Base-by-base conservation (phyloP, 768 basidiomycete species). In the Gelatoporia subvermispora region DNA sequence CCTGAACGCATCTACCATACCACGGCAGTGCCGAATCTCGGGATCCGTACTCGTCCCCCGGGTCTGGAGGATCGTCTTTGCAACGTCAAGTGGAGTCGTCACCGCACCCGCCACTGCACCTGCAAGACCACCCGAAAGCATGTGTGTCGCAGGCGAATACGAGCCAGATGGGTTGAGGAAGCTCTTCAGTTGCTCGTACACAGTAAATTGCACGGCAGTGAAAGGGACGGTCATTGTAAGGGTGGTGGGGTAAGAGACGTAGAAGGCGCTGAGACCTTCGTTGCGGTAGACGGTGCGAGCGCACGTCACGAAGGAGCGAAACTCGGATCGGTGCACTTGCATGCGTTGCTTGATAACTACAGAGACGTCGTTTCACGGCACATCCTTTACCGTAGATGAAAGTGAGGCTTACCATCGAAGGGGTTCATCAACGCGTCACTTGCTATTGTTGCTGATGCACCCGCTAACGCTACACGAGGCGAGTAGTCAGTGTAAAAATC, bases 341-440 rank as follows among this genome's bases (percentile, higher is more conserved):
- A 99, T 97, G 44, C 96, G 84, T 73, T 99, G 96, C 71, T 99
- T 99, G 73, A 99, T 91, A 59, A 99, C 95, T 97, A 65, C 43
- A 31, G 28, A n/a, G 28, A 31, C 13, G 28, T 7, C 5, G 13
- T 31, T 52, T 43, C 23, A 43, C 20, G 24, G 34, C 34, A 39
- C n/a, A 9, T 17, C 11, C 25, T 47, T 23, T 15, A 28, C n/a
- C 20, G 39, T 31, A 17, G 21, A n/a, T 37, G 28, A 22, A 21
- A 48, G 22, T 20, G 9, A 44, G 11, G 67, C 82, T 64, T 66
- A 96, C 95, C 95, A 70, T 99, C 96, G 62, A 99, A 99, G 2
- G 96, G 96, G 67, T 98, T 99, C 96, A 99, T 99, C 47, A 98
- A 73, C 2, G 96, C 96, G 71, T 99, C 96, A 49, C 86, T 88